A percentile compares a stretch with the other conserved stretches of the same genome.
Conservation (phyloP, 2,329 filamentous ascomycete species). For the Botrytis medusae region DNA sequence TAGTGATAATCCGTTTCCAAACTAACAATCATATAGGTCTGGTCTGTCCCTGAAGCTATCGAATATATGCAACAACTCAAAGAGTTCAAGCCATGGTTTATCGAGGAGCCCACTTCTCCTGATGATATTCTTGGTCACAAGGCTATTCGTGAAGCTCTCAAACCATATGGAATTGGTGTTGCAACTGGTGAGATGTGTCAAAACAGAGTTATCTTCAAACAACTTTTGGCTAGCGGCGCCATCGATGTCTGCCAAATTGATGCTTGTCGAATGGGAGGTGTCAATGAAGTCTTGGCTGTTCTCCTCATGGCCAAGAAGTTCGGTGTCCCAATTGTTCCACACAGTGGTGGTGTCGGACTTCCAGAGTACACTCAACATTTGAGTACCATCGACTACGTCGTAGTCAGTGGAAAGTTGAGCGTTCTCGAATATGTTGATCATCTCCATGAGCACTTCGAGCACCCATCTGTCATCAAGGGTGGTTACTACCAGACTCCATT, state of each 20-base stretch:
- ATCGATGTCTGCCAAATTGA: slow-evolving; percentile 90
- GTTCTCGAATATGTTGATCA: slow-evolving; percentile 92
- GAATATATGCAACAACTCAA: slow-evolving; percentile 79
- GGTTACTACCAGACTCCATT: slow-evolving; percentile 86
- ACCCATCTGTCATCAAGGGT: slow-evolving; percentile 76
- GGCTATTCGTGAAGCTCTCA: slow-evolving; percentile 76
- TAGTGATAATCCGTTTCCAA: slow-evolving; percentile 5
- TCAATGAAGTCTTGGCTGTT: slow-evolving; percentile 91
- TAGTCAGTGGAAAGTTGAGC: slow-evolving; percentile 75
- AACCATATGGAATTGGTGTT: slow-evolving; percentile 73
- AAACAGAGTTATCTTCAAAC: slow-evolving; percentile 93
- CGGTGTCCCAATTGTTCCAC: slow-evolving; percentile 79
- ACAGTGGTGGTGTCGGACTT: slow-evolving; percentile 84
- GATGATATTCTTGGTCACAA: slow-evolving; percentile 90
- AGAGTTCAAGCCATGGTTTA: slow-evolving; percentile 89
- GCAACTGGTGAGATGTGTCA: slow-evolving; percentile 95
- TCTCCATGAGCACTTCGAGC: slow-evolving; percentile 87
- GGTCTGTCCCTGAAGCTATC: slow-evolving; percentile 87
- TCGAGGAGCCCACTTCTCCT: slow-evolving; percentile 88
- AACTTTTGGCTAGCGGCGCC: slow-evolving; percentile 75
- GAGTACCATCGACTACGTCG: slow-evolving; percentile 89
- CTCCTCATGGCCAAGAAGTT: slow-evolving; percentile 75
- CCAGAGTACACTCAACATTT: slow-evolving; percentile 94
- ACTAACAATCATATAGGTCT: slow-evolving; percentile 50
- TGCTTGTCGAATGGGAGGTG: slow-evolving; percentile 83